Conservation (phyloP, 1,139 yeast genomes). For the Yamadazyma taylorii region DNA sequence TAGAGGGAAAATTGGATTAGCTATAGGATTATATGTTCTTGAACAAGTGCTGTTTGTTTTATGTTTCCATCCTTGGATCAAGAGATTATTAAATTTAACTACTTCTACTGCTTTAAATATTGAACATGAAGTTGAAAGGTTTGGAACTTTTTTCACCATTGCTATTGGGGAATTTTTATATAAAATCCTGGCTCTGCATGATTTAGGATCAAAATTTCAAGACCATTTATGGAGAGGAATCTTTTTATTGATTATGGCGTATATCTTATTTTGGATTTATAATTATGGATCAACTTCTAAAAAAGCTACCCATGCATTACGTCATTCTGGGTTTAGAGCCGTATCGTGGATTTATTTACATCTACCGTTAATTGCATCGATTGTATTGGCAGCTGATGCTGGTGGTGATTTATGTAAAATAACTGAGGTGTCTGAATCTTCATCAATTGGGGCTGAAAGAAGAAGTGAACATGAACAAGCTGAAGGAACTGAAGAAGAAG, state of each 20-base stretch:
- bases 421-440: constrained; percentile 17
- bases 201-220: constrained; percentile 50
- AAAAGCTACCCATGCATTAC: constrained; percentile 54
- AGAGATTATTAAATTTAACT: constrained; percentile 38
- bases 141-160: constrained; percentile 58
- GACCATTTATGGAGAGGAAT: constrained; percentile 48
- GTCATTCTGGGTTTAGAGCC: constrained; percentile 51
- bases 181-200: constrained; percentile 52
- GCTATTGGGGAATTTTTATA: constrained; percentile 67
- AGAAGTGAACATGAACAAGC: constrained; percentile 1
- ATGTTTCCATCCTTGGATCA: constrained; percentile 50
- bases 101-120: constrained; percentile 63
- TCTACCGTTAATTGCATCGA: constrained; percentile 50
- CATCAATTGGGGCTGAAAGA: constrained; percentile 1
- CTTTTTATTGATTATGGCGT: constrained; percentile 51
- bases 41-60: constrained; percentile 39
- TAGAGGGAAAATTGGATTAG: constrained; percentile 48
- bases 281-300: constrained; percentile 52
- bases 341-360: constrained; percentile 50
- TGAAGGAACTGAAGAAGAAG: constrained; percentile 18
- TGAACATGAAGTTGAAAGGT: constrained; percentile 67
- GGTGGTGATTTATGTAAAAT: constrained; percentile 50
- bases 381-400: constrained; percentile 62
- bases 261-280: constrained; percentile 53
- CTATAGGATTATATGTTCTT: constrained; percentile 40